Evolutionary conservation across 257 asterid species (phyloP).

Genomic region (Solanum dulcamara): DNA sequence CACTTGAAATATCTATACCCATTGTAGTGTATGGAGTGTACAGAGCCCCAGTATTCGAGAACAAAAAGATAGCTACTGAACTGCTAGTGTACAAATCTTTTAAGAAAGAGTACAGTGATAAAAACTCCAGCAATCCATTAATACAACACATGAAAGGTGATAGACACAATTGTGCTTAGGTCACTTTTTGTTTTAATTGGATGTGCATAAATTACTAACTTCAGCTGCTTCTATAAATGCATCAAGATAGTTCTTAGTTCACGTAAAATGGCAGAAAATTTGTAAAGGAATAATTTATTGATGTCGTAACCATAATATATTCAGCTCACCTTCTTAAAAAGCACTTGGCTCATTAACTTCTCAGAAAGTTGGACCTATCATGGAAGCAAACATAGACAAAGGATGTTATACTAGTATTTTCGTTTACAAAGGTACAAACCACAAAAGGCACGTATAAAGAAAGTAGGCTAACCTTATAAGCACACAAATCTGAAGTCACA

Average conservation of each 20-base stretch:
- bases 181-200: not conserved
- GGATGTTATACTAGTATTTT: not conserved
- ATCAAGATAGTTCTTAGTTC: not conserved
- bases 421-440: not conserved
- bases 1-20: not conserved
- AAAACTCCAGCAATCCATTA: not conserved
- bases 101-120: not conserved
- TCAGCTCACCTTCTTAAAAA: constrained; percentile 75
- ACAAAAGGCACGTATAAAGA: not conserved
- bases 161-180: not conserved
- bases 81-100: not conserved
- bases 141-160: not conserved
- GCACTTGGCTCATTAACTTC: constrained; percentile 78
- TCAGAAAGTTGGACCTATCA: constrained; percentile 88
- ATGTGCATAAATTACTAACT: not conserved
- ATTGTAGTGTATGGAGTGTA: not conserved
- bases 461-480: constrained; percentile 59
- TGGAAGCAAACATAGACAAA: constrained; percentile 9
- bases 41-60: not conserved
- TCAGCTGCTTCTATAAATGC: not conserved
- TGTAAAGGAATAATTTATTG: not conserved
- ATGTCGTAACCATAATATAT: not conserved
- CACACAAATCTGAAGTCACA: constrained; percentile 98
- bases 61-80: not conserved
- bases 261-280: not conserved